Percentiles rank a stretch among this genome's conserved stretches.
These are phyloP conservation scores for Astrothelium subdiscretum DNA, from an alignment of 495 filamentous ascomycete genomes.

Conservation along the genomic window DNA sequence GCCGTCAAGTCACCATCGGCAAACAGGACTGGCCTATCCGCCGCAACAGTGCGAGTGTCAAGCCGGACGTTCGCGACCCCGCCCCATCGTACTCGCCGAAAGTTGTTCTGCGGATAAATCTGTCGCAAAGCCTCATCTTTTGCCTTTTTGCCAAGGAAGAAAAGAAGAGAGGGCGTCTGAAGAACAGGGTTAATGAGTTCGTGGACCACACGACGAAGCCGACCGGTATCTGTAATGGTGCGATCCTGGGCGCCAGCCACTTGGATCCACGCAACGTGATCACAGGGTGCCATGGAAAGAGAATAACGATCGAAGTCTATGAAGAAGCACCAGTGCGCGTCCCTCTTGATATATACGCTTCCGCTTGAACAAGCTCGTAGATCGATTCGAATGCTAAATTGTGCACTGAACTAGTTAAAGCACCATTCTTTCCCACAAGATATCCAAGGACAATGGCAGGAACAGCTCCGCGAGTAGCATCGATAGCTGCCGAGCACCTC, in stretches of 20 bases:
- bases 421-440: not conserved
- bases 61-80: not conserved
- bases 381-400: not conserved
- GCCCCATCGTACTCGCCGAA: not conserved
- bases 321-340: not conserved
- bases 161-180: not conserved
- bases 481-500: not conserved
- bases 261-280: constrained; percentile 1
- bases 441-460: not conserved
- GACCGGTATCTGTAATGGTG: not conserved
- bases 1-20: not conserved
- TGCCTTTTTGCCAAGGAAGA: not conserved
- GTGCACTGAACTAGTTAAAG: not conserved
- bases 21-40: not conserved
- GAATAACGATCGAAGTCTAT: not conserved
- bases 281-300: not conserved
- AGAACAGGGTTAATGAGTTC: not conserved
- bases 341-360: not conserved
- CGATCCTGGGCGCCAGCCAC: not conserved
- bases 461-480: not conserved
- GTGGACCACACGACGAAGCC: not conserved
- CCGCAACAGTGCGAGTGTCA: not conserved
- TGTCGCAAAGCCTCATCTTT: not conserved
- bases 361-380: not conserved
- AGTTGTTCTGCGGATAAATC: not conserved